A percentile compares a stretch with the other conserved stretches of the same genome.
Evolutionary conservation across 1,284 basidiomycete species (phyloP).

Genomic region (Fomitopsis pinicola): DNA sequence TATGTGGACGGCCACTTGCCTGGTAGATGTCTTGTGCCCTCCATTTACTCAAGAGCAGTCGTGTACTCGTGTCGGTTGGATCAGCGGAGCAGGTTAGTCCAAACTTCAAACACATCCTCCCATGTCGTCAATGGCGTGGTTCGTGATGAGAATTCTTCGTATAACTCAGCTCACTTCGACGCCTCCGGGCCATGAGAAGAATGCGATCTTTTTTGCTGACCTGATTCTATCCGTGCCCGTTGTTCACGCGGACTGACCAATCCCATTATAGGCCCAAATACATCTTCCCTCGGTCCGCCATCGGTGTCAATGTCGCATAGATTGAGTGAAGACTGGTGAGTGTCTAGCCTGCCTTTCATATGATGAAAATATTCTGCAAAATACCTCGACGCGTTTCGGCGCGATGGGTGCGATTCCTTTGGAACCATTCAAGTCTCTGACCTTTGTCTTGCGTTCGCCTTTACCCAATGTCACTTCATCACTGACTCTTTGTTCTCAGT

Average conservation of each 20-base stretch:
- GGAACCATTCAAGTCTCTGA: constrained; percentile 80
- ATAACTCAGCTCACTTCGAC: constrained; percentile 66
- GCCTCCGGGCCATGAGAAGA: constrained; percentile 48
- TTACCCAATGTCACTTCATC: no score
- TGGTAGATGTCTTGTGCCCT: no score
- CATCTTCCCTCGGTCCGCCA: no score
- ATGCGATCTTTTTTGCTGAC: constrained; percentile 39
- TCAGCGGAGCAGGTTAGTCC: no score
- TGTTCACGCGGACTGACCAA: not conserved
- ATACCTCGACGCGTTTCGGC: constrained; percentile 47
- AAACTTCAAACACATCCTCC: not conserved
- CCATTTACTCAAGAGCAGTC: no score
- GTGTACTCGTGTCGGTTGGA: not conserved
- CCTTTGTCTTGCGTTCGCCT: constrained; percentile 1
- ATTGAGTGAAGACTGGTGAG: constrained; percentile 15
- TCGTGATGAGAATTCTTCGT: constrained; percentile 46
- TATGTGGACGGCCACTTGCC: no score
- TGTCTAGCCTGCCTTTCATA: constrained; percentile 7
- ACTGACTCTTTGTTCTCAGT: no score
- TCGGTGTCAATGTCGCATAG: no score
- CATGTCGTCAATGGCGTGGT: not conserved
- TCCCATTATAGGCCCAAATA: not conserved
- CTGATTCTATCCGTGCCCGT: constrained; percentile 3
- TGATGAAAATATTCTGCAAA: constrained; percentile 52
- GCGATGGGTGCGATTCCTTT: constrained; percentile 56